Evolutionary conservation across 495 filamentous ascomycete species (phyloP), one percentile per base, ranked within the genome.

Genomic region (Staphylotrichum longicolle): DNA sequence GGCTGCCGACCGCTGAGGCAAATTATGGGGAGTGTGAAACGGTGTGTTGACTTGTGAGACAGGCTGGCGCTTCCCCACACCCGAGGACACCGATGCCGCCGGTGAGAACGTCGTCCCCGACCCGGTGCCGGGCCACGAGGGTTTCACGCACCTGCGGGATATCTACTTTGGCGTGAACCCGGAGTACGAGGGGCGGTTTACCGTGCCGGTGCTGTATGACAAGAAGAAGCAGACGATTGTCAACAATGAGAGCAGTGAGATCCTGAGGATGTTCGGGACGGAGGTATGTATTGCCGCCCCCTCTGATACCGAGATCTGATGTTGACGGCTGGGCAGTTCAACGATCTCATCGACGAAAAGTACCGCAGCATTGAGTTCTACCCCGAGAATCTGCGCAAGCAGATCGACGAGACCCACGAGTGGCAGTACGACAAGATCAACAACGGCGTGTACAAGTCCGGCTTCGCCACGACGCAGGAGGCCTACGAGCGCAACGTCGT

Each of bases 191-290:
- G 90, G 88, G 3, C 78, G 89, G 32, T 94, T 86, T 70, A 94
- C 91, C 1, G 89, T 96, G 7, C 91, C 91, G 3, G 81, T 84
- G 34, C 77, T 96, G 32, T 94, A 86, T 78, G 91, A 96, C 72
- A 90, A 80, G 68, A 85, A 88, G 74, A 74, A 74, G 50, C 79
- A 85, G 61, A 85, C 81, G 32, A 89, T 93, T 61, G 91, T 93
- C 60, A 92, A 82, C 73, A 95, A 96, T 63, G 91, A 95, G 80
- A 90, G 87, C 66, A 84, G 83, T 61, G 91, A 95, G 79, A 91
- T 96, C 64, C 85, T 94, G 58, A 74, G 88, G 39, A 88, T 90
- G 81, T 72, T 90, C 4, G 86, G 84, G 61, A 77, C 75, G 0
- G 85, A 71, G 65, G 69, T 71, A 9, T 2, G 54, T 48, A 15